Evolutionary conservation across 768 basidiomycete species (phyloP), one percentile per base, ranked within the genome.

Genomic region (Hypsizygus marmoreus): DNA sequence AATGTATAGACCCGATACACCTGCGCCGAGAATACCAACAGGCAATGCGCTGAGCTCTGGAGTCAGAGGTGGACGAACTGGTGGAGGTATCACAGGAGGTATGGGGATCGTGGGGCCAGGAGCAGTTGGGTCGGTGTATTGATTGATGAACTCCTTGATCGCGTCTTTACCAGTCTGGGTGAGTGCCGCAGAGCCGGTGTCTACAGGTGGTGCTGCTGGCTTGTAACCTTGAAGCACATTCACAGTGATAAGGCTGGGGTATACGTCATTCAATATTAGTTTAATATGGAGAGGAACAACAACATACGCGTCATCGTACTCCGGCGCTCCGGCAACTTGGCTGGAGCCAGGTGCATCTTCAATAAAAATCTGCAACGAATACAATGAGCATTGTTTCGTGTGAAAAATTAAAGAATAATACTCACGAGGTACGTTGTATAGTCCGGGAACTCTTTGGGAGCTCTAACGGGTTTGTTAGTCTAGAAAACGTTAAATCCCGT

Each of bases 11-110:
- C 37, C 35, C 7, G 56, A 55, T 7, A 55, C 54, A 38, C 65
- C 70, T 6, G 70, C 70, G 13, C 70, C 70, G 30, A 71, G 38
- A 35, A 71, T 71, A 9, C 61, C 61, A 35, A 71, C 62, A 16
- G 59, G 55, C 28, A 44, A 39, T 17, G 35, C 37, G 11, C 16
- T 17, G 14, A 45, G 40, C 33, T 32, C 37, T 6, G 33, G 24
- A 6, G 44, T 16, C 20, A 47, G 8, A 13, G 49, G 49, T 20
- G 22, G 24, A 22, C 16, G 31, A n/a, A 40, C 29, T n/a, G 46
- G 39, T 3, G 17, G 16, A 2, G 48, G 41, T 13, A 32, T 29
- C 6, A 33, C 26, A 8, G 34, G 32, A 11, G 17, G 42, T 11
- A 31, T 29, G 4, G 43, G 36, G 14, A 50, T 45, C 9, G 22